Evolutionary conservation across 2,329 filamentous ascomycete genomes (phyloP).

Genomic region (Hymenoscyphus scutula): DNA sequence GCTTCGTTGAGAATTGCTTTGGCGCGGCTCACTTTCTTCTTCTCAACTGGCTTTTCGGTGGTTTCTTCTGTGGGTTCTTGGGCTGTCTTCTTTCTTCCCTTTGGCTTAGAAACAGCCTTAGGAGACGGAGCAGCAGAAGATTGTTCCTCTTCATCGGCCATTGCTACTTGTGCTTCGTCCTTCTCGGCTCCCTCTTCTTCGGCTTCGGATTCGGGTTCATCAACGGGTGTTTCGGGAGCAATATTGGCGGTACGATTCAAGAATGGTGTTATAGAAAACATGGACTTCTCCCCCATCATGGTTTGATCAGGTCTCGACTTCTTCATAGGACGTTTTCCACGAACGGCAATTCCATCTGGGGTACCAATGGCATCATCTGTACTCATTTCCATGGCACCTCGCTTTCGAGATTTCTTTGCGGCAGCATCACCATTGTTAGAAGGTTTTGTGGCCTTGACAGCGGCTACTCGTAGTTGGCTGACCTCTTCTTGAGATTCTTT

Average conservation of each 20-base stretch:
- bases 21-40: conserved; percentile 30
- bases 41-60: conserved; percentile 14
- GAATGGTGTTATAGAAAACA: conserved; percentile 92
- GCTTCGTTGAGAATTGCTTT: conserved; percentile 44
- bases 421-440: conserved; percentile 23
- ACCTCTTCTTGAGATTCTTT: conserved; percentile 57
- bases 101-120: conserved; percentile 20
- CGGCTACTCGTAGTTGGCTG: conserved; percentile 38
- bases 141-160: conserved; percentile 6
- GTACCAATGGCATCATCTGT: conserved; percentile 49
- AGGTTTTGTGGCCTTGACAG: conserved; percentile 21
- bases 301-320: conserved; percentile 57
- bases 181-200: conserved; percentile 15
- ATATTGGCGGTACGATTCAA: conserved; percentile 71
- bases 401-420: conserved; percentile 39
- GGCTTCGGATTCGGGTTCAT: conserved; percentile 15
- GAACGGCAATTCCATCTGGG: conserved; percentile 45
- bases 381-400: conserved; percentile 43
- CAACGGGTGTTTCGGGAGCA: conserved; percentile 39
- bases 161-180: conserved; percentile 5
- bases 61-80: conserved; percentile 14
- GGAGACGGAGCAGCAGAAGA: conserved; percentile 8
- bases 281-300: conserved; percentile 78
- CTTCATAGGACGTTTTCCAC: conserved; percentile 48
- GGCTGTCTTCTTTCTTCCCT: conserved; percentile 26